Base-by-base conservation (phyloP, 129 eudicot genomes). In the Pittosporum tobira region DNA sequence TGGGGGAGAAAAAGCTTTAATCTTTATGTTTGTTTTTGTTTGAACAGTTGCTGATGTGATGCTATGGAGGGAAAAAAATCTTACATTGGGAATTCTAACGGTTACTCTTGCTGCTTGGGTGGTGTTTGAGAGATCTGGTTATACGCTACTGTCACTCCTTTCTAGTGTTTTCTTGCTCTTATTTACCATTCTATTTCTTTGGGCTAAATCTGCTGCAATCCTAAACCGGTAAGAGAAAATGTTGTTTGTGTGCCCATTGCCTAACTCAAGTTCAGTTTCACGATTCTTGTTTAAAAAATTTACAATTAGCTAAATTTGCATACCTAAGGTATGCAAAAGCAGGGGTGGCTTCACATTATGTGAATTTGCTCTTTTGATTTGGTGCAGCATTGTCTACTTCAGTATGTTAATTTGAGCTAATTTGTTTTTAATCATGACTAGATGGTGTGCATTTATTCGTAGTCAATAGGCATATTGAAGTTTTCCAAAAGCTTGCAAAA, bases 161-260 rank as follows among this genome's bases (percentile, higher is more conserved):
- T 89, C 97, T 43, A 79, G 79, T 77, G 97, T 89, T 73, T 73
- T 85, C 50, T 72, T 89, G 56, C 93, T 82, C 70, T 72, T 89
- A 20, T 80, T 89, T 60, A 43, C 75, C 38, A 77, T 85, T 67
- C 86, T 89, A 6, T 89, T 89, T 62, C 69, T 89, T 36, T 89
- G 97, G 97, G 85, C 97, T 20, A 89, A 89, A 73, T 81, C 97
- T 11, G 97, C 97, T 28, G 77, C 85, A 59, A 73, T 89, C 73
- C 73, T 89, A 18, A 77, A 80, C 86, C 67, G 97, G 97, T 89
- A 71, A 71, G 49, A 9, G 20, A 27, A 13, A 2, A 25, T 29
- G 10, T 4, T 28, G 4, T 53, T 47, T 61, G 49, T 38, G 20
- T 40, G 60, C 60, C 31, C 23, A 19, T 59, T 27, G 49, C 6